phyloP scores from a whole-genome alignment of 495 filamentous ascomycete species.

The Tuber brumale region DNA sequence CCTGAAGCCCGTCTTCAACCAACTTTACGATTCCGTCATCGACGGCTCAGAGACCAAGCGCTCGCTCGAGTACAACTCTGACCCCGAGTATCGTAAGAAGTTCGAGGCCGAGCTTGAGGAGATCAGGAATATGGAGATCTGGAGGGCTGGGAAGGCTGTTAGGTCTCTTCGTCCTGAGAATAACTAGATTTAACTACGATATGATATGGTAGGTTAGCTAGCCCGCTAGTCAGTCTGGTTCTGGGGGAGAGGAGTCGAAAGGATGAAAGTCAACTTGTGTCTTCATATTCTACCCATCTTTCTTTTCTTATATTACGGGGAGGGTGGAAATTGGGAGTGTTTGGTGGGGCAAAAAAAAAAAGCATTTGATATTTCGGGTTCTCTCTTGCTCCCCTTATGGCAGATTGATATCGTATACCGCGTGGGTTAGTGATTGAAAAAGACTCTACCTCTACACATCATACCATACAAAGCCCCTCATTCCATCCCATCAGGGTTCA shows the following conservation, averaged over 20 bases:
- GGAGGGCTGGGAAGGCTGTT: conserved; percentile 96
- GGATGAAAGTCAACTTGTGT: neutral
- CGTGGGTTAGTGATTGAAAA: neutral
- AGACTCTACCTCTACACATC: neutral
- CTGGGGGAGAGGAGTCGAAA: neutral
- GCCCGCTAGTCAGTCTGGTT: neutral
- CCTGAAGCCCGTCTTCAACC: conserved; percentile 96
- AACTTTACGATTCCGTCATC: conserved; percentile 85
- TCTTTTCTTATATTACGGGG: neutral
- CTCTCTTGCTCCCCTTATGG: neutral
- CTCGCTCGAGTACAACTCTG: conserved; percentile 88
- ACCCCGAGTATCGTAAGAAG: conserved; percentile 89
- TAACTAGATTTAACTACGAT: conserved; percentile 45
- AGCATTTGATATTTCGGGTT: neutral
- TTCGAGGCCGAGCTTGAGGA: conserved; percentile 95
- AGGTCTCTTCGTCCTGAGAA: conserved; percentile 89
- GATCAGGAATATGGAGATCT: conserved; percentile 95
- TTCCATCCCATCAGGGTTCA: neutral
- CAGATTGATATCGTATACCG: neutral
- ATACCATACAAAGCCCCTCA: neutral
- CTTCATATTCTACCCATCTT: neutral
- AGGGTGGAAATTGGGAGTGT: neutral
- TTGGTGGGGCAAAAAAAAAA: neutral
- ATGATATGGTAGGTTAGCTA: neutral
- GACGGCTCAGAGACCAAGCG: conserved; percentile 86